Conservation (phyloP, 2,329 filamentous ascomycete species). For the Alternaria infectoria region DNA sequence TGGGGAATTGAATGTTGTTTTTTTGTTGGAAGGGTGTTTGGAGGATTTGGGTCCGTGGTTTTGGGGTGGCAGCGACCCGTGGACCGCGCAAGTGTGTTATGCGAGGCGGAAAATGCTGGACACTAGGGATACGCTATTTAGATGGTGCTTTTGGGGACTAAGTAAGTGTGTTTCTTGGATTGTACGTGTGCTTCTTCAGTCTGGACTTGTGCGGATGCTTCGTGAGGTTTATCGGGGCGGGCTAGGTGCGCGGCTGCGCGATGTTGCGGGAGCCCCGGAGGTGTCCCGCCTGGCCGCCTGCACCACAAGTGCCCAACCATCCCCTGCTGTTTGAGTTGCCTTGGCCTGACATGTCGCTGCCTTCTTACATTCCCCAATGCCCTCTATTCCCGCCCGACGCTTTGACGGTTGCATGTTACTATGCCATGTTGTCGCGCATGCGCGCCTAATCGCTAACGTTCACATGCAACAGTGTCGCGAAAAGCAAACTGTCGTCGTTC, state of each 20-base stretch:
- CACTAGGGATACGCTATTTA: too few species aligned
- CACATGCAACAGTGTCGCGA: too few species aligned
- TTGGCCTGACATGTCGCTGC: too few species aligned
- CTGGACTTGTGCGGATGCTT: neutral
- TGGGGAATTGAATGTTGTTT: too few species aligned
- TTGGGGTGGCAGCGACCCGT: neutral
- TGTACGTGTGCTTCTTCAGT: neutral
- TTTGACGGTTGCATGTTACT: too few species aligned
- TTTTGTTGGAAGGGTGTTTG: neutral
- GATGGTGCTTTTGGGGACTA: neutral
- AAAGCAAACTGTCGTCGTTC: too few species aligned
- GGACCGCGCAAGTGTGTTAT: neutral
- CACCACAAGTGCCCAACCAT: too few species aligned
- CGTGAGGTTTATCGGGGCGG: neutral
- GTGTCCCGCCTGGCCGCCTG: neutral
- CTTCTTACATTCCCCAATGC: too few species aligned
- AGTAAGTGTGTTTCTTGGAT: neutral
- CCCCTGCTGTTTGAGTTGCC: too few species aligned
- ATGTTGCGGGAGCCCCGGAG: neutral
- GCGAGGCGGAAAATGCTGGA: neutral
- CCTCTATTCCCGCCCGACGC: too few species aligned
- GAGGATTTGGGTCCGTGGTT: neutral
- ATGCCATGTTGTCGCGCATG: too few species aligned
- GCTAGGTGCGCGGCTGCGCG: neutral
- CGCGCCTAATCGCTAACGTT: too few species aligned